phyloP scores from a whole-genome alignment of 768 basidiomycete species.

The Pulveroboletus frians region DNA sequence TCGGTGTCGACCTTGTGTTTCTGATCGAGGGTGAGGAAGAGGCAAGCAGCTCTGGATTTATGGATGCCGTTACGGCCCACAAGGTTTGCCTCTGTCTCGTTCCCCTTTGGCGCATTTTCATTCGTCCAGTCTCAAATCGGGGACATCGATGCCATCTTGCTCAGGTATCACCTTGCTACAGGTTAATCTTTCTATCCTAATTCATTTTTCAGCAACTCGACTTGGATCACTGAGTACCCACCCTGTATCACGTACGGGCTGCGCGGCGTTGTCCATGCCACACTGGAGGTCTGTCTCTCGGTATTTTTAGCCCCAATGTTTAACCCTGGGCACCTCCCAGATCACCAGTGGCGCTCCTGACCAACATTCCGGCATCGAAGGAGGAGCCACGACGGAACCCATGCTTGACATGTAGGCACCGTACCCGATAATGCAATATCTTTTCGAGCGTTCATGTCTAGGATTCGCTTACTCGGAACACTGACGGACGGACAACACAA shows the following conservation, averaged over 20 bases:
- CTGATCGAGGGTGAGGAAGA: conserved; percentile 97
- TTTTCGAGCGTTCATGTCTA: conserved; percentile 23
- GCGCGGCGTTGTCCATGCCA: conserved; percentile 88
- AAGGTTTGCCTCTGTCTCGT: conserved; percentile 46
- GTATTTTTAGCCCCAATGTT: not conserved
- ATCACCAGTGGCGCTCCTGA: conserved; percentile 72
- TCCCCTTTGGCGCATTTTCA: conserved; percentile 1
- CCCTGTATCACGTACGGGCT: conserved; percentile 96
- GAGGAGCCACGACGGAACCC: conserved; percentile 82
- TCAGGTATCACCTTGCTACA: conserved; percentile 48
- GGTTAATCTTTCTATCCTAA: not conserved
- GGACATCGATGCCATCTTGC: conserved; percentile 80
- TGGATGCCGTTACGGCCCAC: conserved; percentile 64
- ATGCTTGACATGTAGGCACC: conserved; percentile 81
- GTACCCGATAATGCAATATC: not conserved
- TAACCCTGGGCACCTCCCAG: conserved; percentile 29
- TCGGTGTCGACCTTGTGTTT: conserved; percentile 85
- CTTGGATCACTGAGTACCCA: conserved; percentile 89
- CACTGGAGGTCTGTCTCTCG: conserved; percentile 50
- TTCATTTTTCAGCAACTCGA: conserved; percentile 68
- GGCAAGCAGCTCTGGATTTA: conserved; percentile 84
- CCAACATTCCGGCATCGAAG: conserved; percentile 91
- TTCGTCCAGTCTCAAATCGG: conserved; percentile 68
- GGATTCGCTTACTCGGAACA: conserved; percentile 74
- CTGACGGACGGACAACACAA: conserved; percentile 53